Evolutionary conservation across 441 rosid species (phyloP).

Genomic region (Bruguiera hainesii): DNA sequence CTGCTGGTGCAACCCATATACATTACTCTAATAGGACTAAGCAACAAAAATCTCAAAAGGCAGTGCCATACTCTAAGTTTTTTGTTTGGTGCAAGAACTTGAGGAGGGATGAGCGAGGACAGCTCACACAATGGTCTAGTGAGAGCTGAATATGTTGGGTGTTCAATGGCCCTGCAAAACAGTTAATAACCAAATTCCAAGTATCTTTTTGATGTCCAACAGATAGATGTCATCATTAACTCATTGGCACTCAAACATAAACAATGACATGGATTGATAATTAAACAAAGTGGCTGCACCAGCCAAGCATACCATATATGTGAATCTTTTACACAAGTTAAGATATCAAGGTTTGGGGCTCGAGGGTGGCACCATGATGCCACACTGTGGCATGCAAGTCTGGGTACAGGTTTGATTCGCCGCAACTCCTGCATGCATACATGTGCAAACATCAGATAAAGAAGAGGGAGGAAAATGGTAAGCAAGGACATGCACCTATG

Average conservation of each 20-base stretch:
- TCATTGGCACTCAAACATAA: background rate
- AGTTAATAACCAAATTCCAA: conserved; percentile 7
- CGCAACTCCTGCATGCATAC: conserved; percentile 64
- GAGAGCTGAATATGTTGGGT: conserved; percentile 95
- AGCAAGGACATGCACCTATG: background rate
- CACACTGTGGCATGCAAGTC: conserved; percentile 92
- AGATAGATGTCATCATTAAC: background rate
- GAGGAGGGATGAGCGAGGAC: conserved; percentile 89
- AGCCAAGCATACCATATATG: conserved; percentile 72
- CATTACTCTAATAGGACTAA: too few relatives aligned
- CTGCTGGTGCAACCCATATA: background rate
- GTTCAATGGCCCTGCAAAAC: conserved; percentile 90
- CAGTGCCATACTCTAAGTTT: conserved; percentile 77
- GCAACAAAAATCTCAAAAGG: conserved; percentile 5
- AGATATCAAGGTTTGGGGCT: conserved; percentile 97
- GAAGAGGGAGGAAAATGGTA: conserved; percentile 22
- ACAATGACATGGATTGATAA: background rate
- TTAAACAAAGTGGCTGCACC: background rate
- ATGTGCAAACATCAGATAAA: conserved; percentile 2
- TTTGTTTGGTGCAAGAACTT: conserved; percentile 79
- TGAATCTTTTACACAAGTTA: conserved; percentile 96
- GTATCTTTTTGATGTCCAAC: conserved; percentile 1
- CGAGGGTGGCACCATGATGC: conserved; percentile 99
- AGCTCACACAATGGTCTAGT: conserved; percentile 99
- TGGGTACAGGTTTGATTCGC: conserved; percentile 94